These are phyloP conservation scores for Debaryomycetaceae sp. DNA, from an alignment of 1,139 yeast species.

Conservation along the genomic window DNA sequence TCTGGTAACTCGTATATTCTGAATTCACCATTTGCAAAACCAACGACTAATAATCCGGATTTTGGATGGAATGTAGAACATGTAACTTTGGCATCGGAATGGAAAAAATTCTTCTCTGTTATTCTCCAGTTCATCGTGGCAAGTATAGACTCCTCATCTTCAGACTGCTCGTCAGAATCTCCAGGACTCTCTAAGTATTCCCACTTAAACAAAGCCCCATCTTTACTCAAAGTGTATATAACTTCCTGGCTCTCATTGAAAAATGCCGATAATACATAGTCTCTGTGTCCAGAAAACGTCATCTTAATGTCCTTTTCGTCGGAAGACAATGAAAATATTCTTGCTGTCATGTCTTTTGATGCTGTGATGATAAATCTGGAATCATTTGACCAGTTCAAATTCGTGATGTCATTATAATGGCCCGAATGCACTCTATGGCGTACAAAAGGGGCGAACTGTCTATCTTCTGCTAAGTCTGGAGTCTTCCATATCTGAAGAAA, in stretches of 20 bases:
- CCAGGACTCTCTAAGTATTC: slow-evolving; percentile 62
- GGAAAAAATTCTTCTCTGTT: slow-evolving; percentile 70
- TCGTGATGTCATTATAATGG: slow-evolving; percentile 78
- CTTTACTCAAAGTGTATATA: slow-evolving; percentile 88
- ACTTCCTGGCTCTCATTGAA: slow-evolving; percentile 83
- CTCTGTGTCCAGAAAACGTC: slow-evolving; percentile 90
- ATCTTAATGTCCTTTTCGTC: slow-evolving; percentile 80
- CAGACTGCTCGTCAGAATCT: slow-evolving; percentile 28
- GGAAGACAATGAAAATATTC: slow-evolving; percentile 74
- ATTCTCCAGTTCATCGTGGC: slow-evolving; percentile 72
- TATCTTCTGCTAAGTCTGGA: slow-evolving; percentile 66
- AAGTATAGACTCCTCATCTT: slow-evolving; percentile 11
- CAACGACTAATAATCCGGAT: slow-evolving; percentile 77
- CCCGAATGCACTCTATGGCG: slow-evolving; percentile 91
- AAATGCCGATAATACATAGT: slow-evolving; percentile 81
- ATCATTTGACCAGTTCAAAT: slow-evolving; percentile 86
- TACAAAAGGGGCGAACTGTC: slow-evolving; percentile 95
- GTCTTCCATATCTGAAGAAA: slow-evolving; percentile 93
- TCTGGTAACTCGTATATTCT: slow-evolving; percentile 80
- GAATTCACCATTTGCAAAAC: slow-evolving; percentile 87
- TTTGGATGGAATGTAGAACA: slow-evolving; percentile 82
- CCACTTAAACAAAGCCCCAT: slow-evolving; percentile 94
- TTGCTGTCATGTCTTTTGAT: slow-evolving; percentile 86
- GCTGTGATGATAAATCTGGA: slow-evolving; percentile 83
- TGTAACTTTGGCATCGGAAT: slow-evolving; percentile 67